Evolutionary conservation across 129 eudicot genomes (phyloP).

Genomic region (Lactuca sativa): DNA sequence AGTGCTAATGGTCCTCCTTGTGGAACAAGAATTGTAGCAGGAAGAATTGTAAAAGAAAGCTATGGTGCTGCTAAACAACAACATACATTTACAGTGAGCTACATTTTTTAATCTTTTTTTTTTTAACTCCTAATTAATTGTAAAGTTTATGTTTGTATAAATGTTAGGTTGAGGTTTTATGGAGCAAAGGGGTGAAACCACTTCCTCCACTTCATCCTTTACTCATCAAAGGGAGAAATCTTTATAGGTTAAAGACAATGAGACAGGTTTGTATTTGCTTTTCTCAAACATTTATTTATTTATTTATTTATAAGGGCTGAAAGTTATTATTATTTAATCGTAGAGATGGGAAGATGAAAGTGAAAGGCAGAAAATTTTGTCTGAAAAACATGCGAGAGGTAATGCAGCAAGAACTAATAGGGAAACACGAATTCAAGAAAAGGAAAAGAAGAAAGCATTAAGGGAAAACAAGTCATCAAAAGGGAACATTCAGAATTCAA

Average conservation of each 20-base stretch:
- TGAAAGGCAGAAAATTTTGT: slow-evolving; percentile 54
- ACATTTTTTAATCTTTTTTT: background rate
- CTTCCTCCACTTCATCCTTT: slow-evolving; percentile 90
- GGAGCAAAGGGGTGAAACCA: slow-evolving; percentile 89
- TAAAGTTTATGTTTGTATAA: background rate
- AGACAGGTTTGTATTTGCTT: slow-evolving; percentile 51
- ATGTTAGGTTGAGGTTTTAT: slow-evolving; percentile 79
- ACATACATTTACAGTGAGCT: slow-evolving; percentile 77
- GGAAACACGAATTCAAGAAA: slow-evolving; percentile 66
- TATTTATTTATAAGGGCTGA: slow-evolving; percentile 15
- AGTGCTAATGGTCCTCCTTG: slow-evolving; percentile 82
- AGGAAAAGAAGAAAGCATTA: slow-evolving; percentile 44
- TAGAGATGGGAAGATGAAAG: slow-evolving; percentile 95
- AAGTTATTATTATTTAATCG: background rate
- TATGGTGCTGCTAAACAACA: slow-evolving; percentile 97
- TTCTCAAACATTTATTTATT: background rate
- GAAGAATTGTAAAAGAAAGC: slow-evolving; percentile 88
- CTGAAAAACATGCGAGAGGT: slow-evolving; percentile 78
- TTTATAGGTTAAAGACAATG: slow-evolving; percentile 70
- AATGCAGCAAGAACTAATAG: slow-evolving; percentile 58
- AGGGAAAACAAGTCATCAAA: slow-evolving; percentile 47
- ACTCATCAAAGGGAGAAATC: slow-evolving; percentile 89
- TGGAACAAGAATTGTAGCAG: slow-evolving; percentile 80
- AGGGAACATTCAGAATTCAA: slow-evolving; percentile 29
- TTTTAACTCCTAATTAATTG: background rate